Base-by-base conservation (phyloP, 2,329 filamentous ascomycete genomes). In the Penicillium sp. region DNA sequence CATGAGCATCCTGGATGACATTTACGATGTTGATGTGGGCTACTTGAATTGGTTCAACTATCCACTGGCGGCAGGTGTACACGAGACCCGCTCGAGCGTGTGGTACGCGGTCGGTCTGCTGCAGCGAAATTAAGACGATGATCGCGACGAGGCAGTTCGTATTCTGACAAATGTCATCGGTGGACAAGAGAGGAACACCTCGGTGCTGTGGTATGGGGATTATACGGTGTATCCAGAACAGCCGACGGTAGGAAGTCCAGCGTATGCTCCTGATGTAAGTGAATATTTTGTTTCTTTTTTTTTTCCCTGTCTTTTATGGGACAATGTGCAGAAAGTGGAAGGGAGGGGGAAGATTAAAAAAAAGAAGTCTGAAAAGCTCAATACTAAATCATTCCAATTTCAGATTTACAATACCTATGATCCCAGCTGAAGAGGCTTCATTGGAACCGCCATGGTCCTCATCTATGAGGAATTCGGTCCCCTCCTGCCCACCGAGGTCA, bases 401-500 rank as follows among this genome's bases (percentile, higher is more conserved):
- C 8, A 42, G 34, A n/a, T 26, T 32, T 18, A 24, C 36, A 56
- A 43, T 5, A 28, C 41, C 48, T 58, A 55, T 54, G 56, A 58
- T 42, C 56, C 56, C 9, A 58, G 57, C 25, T 43, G 51, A 4
- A 49, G 54, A 8, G 56, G 49, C 25, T 58, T 58, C 26, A 48
- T 58, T 3, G 55, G 56, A 8, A 54, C 50, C 42, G 53, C 56
- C 3, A 51, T 51, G 49, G 35, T 58, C 7, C 46, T 57, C 9
- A 53, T 53, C n/a, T 39, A 56, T 35, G 50, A 51, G 29, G 56
- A 58, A 9, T 57, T 54, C 26, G 50, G 47, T 3, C 60, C 76
- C 48, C 67, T 83, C 1, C 60, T 78, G 5, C 66, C 70, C 0
- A 50, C 63, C 6, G 58, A 69, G 7, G 57, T 73, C 0, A 64